Conservation (phyloP, 768 basidiomycete species). For the Agaricus blazei region DNA sequence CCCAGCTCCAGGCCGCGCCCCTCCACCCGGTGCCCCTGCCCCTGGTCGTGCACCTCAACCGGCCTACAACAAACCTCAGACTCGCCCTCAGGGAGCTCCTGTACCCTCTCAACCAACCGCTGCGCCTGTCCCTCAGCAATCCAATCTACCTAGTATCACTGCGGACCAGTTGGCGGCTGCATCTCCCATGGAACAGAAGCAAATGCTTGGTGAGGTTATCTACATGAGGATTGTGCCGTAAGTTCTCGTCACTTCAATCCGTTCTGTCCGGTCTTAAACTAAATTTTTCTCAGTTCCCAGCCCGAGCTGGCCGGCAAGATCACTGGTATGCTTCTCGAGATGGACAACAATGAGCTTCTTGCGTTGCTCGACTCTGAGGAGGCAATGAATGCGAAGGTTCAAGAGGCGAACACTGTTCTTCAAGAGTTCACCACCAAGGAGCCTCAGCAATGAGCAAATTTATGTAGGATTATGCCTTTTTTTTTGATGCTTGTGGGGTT, state of each 20-base stretch:
- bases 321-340: slow-evolving; percentile 98
- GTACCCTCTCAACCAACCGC: slow-evolving; percentile 38
- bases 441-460: slow-evolving; percentile 15
- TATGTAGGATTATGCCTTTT: neutral
- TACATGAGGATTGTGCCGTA: slow-evolving; percentile 87
- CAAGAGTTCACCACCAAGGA: slow-evolving; percentile 65
- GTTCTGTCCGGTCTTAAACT: slow-evolving; percentile 12
- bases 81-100: slow-evolving; percentile 19
- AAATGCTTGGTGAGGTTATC: slow-evolving; percentile 95
- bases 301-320: slow-evolving; percentile 98
- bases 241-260: slow-evolving; percentile 25
- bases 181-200: slow-evolving; percentile 90
- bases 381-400: slow-evolving; percentile 84
- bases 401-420: slow-evolving; percentile 85
- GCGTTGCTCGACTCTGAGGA: slow-evolving; percentile 81
- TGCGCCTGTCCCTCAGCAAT: slow-evolving; percentile 33
- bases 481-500: slow-evolving; percentile 25
- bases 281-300: slow-evolving; percentile 47
- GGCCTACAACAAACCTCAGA: slow-evolving; percentile 19
- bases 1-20: slow-evolving; percentile 33
- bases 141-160: slow-evolving; percentile 40
- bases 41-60: slow-evolving; percentile 24
- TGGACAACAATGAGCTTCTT: slow-evolving; percentile 93
- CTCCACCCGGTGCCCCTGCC: slow-evolving; percentile 32
- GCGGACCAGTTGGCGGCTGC: slow-evolving; percentile 50